A percentile compares a stretch with the other conserved stretches of the same genome.
Conservation (phyloP, 805 yeast species). For the Kurtzmaniella fragi region DNA sequence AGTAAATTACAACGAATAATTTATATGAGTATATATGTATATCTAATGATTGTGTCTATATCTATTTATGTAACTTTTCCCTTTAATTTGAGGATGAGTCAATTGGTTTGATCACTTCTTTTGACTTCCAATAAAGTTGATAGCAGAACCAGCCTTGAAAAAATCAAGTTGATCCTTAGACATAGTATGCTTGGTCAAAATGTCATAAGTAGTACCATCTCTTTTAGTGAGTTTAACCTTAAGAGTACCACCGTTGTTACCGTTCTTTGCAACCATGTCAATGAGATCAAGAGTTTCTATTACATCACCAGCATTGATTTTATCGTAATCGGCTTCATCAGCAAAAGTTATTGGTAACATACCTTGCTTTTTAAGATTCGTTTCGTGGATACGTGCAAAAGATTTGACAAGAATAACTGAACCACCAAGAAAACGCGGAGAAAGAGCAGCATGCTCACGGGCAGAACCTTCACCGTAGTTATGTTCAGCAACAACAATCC, state of each 20-base stretch:
- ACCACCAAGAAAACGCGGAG: conserved; percentile 94
- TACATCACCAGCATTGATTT: conserved; percentile 68
- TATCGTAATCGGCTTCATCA: conserved; percentile 84
- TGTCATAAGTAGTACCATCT: conserved; percentile 62
- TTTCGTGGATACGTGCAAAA: conserved; percentile 97
- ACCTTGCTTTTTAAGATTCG: conserved; percentile 97
- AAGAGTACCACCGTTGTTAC: conserved; percentile 82
- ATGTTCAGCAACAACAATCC: conserved; percentile 97
- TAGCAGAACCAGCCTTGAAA: conserved; percentile 96
- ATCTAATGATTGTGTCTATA: too few relatives aligned
- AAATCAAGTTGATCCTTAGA: conserved; percentile 92
- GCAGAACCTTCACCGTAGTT: conserved; percentile 99
- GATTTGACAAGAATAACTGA: conserved; percentile 83
- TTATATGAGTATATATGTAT: too few relatives aligned
- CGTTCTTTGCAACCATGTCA: conserved; percentile 75
- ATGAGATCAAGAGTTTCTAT: conserved; percentile 68
- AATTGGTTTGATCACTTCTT: conserved; percentile 13
- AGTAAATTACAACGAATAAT: too few relatives aligned
- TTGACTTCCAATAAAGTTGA: conserved; percentile 77
- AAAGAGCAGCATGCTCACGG: conserved; percentile 96
- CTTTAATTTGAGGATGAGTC: background rate
- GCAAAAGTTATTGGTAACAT: conserved; percentile 93
- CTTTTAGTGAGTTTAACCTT: conserved; percentile 68
- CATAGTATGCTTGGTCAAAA: conserved; percentile 91
- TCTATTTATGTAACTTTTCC: too few relatives aligned